Base-by-base conservation (phyloP, 75 land plant species). In the Pseudotsuga menziesii region DNA sequence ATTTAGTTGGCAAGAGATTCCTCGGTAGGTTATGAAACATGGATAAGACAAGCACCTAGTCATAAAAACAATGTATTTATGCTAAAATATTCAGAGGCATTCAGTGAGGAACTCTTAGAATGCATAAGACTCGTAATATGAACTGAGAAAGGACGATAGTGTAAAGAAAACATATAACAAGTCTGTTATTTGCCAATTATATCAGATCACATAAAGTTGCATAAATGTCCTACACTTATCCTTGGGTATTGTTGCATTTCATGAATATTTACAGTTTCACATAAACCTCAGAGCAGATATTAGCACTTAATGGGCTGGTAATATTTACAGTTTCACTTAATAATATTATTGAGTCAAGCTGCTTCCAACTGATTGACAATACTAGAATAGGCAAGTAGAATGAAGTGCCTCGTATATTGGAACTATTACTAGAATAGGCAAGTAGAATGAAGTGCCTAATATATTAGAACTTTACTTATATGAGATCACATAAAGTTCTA, bases 191-290 rank as follows among this genome's bases (percentile, higher is more conserved):
- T 4, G n/a, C 17, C 35, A 16, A 17, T 35, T 35, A 64, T 26
- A 17, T 32, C 5, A 16, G 69, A 20, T 29, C 27, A 17, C 32
- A 64, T 7, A 32, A 64, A 64, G 17, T 9, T 9, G 12, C 4
- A 64, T 35, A 35, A 35, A 64, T 16, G 35, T 2, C 20, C 69
- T 15, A 0, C 4, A 3, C 27, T 32, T 26, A 6, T 4, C 20
- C 17, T 64, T 29, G 69, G 35, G 35, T 64, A 32, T 35, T 64
- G 8, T 32, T 64, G 69, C 36, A 64, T 64, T 64, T 64, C 69
- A 17, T 64, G 7, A 32, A 64, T 64, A 29, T 13, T 32, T 64
- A 36, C 4, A 6, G 41, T 64, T 32, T 32, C 39, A 32, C 41
- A 64, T 19, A 64, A 16, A 64, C 20, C 8, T 29, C 19, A 25